Conservation (phyloP, 768 basidiomycete species). For the Polyporus arcularius region DNA sequence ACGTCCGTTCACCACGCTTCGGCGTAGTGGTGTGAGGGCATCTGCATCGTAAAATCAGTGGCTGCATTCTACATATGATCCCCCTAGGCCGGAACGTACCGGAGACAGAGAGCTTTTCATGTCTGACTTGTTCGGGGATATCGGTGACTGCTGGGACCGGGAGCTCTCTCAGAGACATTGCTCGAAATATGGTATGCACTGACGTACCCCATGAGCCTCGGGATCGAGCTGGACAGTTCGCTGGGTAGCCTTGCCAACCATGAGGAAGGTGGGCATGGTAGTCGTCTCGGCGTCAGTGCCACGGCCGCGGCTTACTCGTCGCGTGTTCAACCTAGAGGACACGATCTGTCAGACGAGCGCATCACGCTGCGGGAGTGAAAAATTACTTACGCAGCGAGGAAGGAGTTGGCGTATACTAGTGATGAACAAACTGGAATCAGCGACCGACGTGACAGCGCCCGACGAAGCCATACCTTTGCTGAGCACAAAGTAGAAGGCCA, state of each 20-base stretch:
- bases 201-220: slow-evolving; percentile 11
- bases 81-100: background rate
- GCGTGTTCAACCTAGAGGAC: slow-evolving; percentile 55
- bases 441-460: background rate
- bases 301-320: slow-evolving; percentile 51
- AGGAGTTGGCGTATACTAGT: slow-evolving; percentile 64
- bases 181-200: too few species aligned
- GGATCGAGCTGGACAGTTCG: slow-evolving; percentile 15
- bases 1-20: slow-evolving; percentile 12
- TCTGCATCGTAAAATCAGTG: background rate
- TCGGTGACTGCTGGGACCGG: background rate
- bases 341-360: background rate
- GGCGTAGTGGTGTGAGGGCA: slow-evolving; percentile 5
- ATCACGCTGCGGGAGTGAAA: background rate
- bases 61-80: background rate
- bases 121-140: slow-evolving; percentile 6
- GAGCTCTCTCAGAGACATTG: too few species aligned
- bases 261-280: slow-evolving; percentile 31
- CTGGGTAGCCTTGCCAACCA: slow-evolving; percentile 29
- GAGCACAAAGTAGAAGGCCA: slow-evolving; percentile 61
- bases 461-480: slow-evolving; percentile 54
- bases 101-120: slow-evolving; percentile 3
- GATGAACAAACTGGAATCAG: background rate
- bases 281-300: slow-evolving; percentile 49
- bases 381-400: slow-evolving; percentile 58